Conservation (phyloP, 1,139 yeast genomes). For the Geotrichum restrictum region DNA sequence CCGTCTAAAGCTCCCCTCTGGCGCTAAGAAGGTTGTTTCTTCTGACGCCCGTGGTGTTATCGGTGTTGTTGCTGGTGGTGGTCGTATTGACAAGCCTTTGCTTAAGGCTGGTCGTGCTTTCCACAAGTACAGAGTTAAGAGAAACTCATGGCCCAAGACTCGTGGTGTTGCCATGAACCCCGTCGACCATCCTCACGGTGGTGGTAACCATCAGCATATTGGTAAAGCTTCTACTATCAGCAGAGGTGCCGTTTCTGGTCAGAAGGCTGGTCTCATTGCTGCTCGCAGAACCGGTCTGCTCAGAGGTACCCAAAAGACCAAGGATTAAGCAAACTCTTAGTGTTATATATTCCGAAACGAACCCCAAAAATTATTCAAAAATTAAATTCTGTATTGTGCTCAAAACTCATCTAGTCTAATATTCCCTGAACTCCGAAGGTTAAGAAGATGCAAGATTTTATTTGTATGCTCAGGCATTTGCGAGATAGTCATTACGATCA, state of each 20-base stretch:
- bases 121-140: constrained; percentile 98
- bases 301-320: constrained; percentile 99
- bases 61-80: constrained; percentile 99
- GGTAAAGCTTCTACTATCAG: constrained; percentile 99
- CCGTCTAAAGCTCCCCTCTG: constrained; percentile 98
- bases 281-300: constrained; percentile 99
- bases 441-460: neutral
- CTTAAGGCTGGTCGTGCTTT: constrained; percentile 99
- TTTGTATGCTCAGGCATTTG: constrained; percentile 15
- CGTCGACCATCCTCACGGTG: constrained; percentile 99
- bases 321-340: constrained; percentile 49
- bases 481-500: constrained; percentile 25
- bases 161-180: constrained; percentile 99
- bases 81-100: constrained; percentile 98
- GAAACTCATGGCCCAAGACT: constrained; percentile 99
- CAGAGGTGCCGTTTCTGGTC: constrained; percentile 99
- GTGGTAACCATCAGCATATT: constrained; percentile 99
- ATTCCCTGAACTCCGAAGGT: neutral
- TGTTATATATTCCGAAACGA: constrained; percentile 3
- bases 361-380: neutral
- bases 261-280: constrained; percentile 99
- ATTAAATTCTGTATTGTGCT: neutral
- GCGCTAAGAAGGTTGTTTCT: constrained; percentile 94
- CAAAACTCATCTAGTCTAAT: constrained; percentile 7
- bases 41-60: constrained; percentile 98